Conservation (phyloP, 768 basidiomycete species). For the Boletus tylopilopsis region DNA sequence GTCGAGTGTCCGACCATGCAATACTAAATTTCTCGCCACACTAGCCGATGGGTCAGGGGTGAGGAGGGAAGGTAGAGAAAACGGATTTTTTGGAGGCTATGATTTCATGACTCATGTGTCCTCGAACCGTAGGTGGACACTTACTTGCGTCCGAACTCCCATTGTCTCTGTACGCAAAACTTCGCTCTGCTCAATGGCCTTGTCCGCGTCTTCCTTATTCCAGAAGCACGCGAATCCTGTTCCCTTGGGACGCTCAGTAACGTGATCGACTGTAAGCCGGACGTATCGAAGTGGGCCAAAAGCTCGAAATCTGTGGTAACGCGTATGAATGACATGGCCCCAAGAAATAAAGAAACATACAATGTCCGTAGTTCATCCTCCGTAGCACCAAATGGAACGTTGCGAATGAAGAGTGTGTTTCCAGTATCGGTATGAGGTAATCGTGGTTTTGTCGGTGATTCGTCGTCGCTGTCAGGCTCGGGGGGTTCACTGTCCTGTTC, state of each 20-base stretch:
- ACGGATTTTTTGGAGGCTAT: conserved; percentile 77
- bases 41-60: conserved; percentile 91
- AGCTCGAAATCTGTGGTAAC: conserved; percentile 59
- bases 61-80: conserved; percentile 81
- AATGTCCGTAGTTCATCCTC: conserved; percentile 87
- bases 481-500: conserved; percentile 20
- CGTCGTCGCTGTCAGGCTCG: conserved; percentile 24
- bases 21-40: conserved; percentile 74
- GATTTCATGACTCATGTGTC: background rate
- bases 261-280: conserved; percentile 80
- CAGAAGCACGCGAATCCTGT: conserved; percentile 98
- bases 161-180: conserved; percentile 62
- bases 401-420: conserved; percentile 91
- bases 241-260: conserved; percentile 83
- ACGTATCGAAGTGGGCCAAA: conserved; percentile 95
- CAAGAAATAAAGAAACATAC: conserved; percentile 43
- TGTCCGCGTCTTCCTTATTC: conserved; percentile 87
- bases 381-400: conserved; percentile 87
- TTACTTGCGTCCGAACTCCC: conserved; percentile 35
- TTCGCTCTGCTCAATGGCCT: conserved; percentile 78
- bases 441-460: conserved; percentile 55
- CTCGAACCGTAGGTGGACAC: conserved; percentile 20
- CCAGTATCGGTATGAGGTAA: conserved; percentile 84
- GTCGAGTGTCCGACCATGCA: conserved; percentile 92
- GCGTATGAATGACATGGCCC: background rate